Evolutionary conservation across 768 basidiomycete species (phyloP), one percentile per base, ranked within the genome.

Genomic region (Lentinula boryana): DNA sequence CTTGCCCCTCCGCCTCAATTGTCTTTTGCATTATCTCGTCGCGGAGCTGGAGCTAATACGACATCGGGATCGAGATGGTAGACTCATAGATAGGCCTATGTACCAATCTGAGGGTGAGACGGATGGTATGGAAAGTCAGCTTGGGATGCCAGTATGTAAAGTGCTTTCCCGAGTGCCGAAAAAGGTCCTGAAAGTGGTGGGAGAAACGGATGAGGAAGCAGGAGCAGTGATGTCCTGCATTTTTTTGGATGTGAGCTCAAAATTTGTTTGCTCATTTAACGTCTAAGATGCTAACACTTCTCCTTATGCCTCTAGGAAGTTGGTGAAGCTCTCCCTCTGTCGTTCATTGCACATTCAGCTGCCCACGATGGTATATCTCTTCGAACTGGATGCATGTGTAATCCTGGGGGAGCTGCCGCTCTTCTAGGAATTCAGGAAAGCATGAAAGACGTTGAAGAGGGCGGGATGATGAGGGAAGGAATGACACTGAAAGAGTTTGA

Each of bases 321-420:
- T 8, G 88, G 88, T 15, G 80, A 84, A 44, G 82, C 86, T 76
- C 73, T 90, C 4, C 83, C 89, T 0, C 86, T 87, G 63, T 84
- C 84, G 2, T 91, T 91, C 71, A 78, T 92, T 66, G 89, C 89
- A 67, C 77, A 86, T 65, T 79, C 86, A 0, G 89, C 90, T 13
- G 78, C 85, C 16, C 76, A 72, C 56, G 78, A 81, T 63, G 82
- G 79, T 55, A 86, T 93, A 60, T 91, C 90, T 16, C 72, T 93
- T 35, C 85, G 91, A 46, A 90, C 91, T 2, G 91, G 91, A 0
- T 94, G 91, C 70, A 87, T 93, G 84, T 94, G 92, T 68, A 94
- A 93, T 64, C 89, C 91, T 15, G 92, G 92, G 9, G 91, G 85
- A 16, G 88, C 90, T 0, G 84, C 89, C 1, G 82, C 87, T 4